phyloP scores from a whole-genome alignment of 2,329 filamentous ascomycete genomes.

The Colletotrichum musicola region DNA sequence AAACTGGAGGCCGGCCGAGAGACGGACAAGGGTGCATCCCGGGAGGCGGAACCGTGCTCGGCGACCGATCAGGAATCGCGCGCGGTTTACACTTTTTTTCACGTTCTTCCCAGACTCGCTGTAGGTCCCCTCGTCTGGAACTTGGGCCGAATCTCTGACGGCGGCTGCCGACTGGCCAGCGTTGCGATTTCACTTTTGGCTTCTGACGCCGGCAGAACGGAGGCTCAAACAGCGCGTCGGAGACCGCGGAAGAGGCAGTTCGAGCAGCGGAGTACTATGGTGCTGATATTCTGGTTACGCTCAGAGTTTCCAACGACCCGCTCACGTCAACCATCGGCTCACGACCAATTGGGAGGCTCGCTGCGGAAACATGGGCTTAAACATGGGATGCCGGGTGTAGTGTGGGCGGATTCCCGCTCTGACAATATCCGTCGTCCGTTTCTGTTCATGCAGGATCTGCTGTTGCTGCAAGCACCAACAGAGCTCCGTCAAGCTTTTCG shows the following conservation, averaged over 20 bases:
- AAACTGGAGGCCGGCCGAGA: neutral
- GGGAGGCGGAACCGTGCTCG: conserved; percentile 17
- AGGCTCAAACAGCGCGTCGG: conserved; percentile 28
- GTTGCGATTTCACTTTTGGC: conserved; percentile 25
- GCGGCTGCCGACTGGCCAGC: conserved; percentile 22
- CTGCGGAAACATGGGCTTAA: conserved; percentile 21
- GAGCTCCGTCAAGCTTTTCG: conserved; percentile 27
- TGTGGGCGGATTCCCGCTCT: neutral
- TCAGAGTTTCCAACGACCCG: conserved; percentile 27
- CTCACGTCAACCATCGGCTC: conserved; percentile 3
- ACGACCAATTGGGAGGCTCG: conserved; percentile 19
- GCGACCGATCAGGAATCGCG: conserved; percentile 31
- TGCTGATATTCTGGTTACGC: neutral
- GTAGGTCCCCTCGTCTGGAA: conserved; percentile 15
- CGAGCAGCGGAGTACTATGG: neutral
- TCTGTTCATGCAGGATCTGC: neutral
- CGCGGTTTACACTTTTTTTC: conserved; percentile 32
- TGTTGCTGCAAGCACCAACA: neutral
- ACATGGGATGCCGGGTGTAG: conserved; percentile 20
- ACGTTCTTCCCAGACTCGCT: conserved; percentile 8
- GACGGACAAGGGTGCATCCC: neutral
- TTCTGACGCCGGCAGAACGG: conserved; percentile 24
- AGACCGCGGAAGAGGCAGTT: neutral
- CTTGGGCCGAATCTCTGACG: conserved; percentile 19
- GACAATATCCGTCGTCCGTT: conserved; percentile 10